Base-by-base conservation (phyloP, 352 stramenopile genomes). In the Phytopythium vexans region DNA sequence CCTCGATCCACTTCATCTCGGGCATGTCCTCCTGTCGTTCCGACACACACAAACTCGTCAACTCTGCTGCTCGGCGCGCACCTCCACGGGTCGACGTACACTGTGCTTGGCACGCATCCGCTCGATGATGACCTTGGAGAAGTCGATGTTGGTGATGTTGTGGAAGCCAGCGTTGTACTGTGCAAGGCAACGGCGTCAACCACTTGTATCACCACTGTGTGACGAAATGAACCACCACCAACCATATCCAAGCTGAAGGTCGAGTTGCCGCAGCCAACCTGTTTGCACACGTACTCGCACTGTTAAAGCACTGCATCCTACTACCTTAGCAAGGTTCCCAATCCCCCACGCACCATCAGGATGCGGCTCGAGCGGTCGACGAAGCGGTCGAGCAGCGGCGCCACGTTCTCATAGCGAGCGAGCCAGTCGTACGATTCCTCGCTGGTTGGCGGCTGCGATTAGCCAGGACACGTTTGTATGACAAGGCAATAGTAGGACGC, bases 391-490 rank as follows among this genome's bases (percentile, higher is more conserved):
- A 90, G 39, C 39, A 81, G 44, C 50, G 65, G 55, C 4, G 64
- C 66, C 38, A 89, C 62, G 31, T 82, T 72, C 10, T 79, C 62
- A 50, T 71, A 92, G 31, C 59, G 52, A 3, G 76, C 70, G 34
- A 93, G 56, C 83, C 83, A 93, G 68, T 93, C 83, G 66, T 89
- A 93, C 52, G 63, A 75, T 41, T 88, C 77, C 45, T 93, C 83
- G 32, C 74, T 86, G 41, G 12, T 27, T 1, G 34, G 14, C n/a
- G 44, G 3, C 6, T 5, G 15, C 9, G 11, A 10, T 36, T 32
- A 32, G 55, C 8, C 12, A 52, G 14, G 16, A 14, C 33, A 57
- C 21, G 37, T 41, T 15, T 16, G 55, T 34, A 63, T 21, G 46
- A 2, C 21, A 15, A n/a, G 40, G 21, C 43, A 41, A 39, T 5